These are phyloP conservation scores for Sarocladium brachiariae DNA, from an alignment of 2,329 filamentous ascomycete species.

Conservation along the genomic window DNA sequence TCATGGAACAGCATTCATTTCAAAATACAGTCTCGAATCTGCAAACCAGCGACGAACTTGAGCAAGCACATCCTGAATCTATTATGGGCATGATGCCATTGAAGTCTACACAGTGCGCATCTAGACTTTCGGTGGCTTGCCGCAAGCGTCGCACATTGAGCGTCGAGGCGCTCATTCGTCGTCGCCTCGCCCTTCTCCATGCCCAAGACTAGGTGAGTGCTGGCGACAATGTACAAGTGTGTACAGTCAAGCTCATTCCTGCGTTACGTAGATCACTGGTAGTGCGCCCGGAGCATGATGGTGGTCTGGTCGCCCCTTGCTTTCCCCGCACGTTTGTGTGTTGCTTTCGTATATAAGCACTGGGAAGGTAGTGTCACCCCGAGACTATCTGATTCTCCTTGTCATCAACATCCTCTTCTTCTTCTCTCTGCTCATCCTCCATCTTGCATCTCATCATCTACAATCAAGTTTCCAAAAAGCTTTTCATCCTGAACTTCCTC, in stretches of 20 bases:
- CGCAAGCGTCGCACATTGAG: slow-evolving; percentile 7
- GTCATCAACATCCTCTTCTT: slow-evolving; percentile 1
- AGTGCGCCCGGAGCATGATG: background rate
- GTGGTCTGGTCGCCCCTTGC: slow-evolving; percentile 8
- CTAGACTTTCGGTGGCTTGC: slow-evolving; percentile 8
- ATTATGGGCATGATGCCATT: background rate
- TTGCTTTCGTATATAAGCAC: slow-evolving; percentile 9
- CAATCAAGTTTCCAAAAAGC: no score
- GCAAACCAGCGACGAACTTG: background rate
- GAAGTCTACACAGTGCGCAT: background rate
- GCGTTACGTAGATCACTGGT: background rate
- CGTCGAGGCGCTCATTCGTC: background rate
- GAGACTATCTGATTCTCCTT: background rate
- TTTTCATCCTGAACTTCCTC: no score
- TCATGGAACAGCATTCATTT: background rate
- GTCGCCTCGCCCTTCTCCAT: no score
- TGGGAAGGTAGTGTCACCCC: slow-evolving; percentile 2
- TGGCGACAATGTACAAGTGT: no score
- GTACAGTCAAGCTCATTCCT: background rate
- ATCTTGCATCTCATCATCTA: background rate
- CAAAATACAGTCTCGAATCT: background rate
- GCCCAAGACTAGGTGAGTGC: no score
- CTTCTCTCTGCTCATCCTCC: background rate
- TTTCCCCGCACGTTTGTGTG: slow-evolving; percentile 6
- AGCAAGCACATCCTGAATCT: background rate